Conservation (phyloP, 345 rosid species). For the Gossypium bickii region DNA sequence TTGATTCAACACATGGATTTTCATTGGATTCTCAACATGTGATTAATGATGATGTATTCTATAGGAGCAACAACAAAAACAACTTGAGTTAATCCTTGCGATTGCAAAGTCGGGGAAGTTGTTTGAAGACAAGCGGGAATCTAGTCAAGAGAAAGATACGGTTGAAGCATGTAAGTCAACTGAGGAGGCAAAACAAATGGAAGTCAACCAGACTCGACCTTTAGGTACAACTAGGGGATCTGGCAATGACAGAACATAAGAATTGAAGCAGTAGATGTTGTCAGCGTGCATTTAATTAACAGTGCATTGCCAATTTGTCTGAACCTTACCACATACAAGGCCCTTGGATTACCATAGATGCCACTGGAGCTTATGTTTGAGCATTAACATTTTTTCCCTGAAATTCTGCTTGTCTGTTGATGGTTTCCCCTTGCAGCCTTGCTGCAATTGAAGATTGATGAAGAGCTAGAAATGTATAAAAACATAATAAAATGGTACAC, state of each 20-base stretch:
- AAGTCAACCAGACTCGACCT: conserved; percentile 28
- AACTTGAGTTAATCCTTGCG: conserved; percentile 80
- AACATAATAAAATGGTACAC: not conserved
- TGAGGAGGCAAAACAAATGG: conserved; percentile 28
- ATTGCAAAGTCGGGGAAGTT: conserved; percentile 60
- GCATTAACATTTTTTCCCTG: not conserved
- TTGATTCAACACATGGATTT: not conserved
- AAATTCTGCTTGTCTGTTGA: not conserved
- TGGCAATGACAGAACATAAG: conserved; percentile 32
- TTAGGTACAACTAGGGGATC: conserved; percentile 23
- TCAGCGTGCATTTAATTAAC: not conserved
- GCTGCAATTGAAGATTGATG: not conserved
- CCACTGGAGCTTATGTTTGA: not conserved
- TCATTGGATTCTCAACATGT: not conserved
- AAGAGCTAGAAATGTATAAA: conserved; percentile 11
- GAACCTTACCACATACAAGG: not conserved
- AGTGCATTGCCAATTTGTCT: conserved; percentile 2
- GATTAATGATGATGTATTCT: conserved; percentile 22
- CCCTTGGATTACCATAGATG: not conserved
- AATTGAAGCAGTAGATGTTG: conserved; percentile 17
- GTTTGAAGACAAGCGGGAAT: conserved; percentile 39
- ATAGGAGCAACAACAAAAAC: conserved; percentile 90
- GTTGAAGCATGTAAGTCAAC: conserved; percentile 25
- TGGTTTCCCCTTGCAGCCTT: not conserved
- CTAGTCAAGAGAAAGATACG: conserved; percentile 27